Percentiles rank a stretch among this genome's conserved stretches.
Conservation (phyloP, 2,329 filamentous ascomycete species). For the Pseudogymnoascus sp. region DNA sequence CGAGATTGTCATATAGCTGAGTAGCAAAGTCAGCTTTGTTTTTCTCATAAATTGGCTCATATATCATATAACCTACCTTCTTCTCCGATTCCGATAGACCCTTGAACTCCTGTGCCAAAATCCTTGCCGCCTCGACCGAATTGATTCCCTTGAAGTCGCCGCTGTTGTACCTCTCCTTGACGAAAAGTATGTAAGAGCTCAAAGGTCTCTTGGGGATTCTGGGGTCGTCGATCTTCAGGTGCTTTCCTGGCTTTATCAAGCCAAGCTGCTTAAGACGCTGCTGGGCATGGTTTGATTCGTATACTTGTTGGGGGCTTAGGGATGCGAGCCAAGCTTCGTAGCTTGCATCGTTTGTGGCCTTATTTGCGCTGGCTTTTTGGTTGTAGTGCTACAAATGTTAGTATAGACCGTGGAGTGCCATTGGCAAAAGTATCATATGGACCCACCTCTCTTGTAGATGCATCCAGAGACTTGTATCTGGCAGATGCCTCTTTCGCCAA, state of each 20-base stretch:
- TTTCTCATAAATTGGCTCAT: neutral
- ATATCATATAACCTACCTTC: slow-evolving; percentile 30
- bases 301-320: slow-evolving; percentile 49
- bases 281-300: slow-evolving; percentile 51
- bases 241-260: slow-evolving; percentile 11
- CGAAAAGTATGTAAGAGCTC: slow-evolving; percentile 37
- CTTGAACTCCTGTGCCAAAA: slow-evolving; percentile 41
- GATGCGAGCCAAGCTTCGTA: slow-evolving; percentile 46
- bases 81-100: slow-evolving; percentile 37
- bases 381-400: slow-evolving; percentile 40
- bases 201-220: slow-evolving; percentile 39
- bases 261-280: slow-evolving; percentile 16
- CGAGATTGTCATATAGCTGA: neutral
- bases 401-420: slow-evolving; percentile 14
- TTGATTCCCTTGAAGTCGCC: slow-evolving; percentile 44
- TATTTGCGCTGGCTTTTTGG: slow-evolving; percentile 40
- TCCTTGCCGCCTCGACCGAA: slow-evolving; percentile 31
- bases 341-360: slow-evolving; percentile 33
- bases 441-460: slow-evolving; percentile 31
- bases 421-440: slow-evolving; percentile 14
- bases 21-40: neutral
- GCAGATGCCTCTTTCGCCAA: slow-evolving; percentile 15
- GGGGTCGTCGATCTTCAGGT: slow-evolving; percentile 41
- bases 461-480: slow-evolving; percentile 28
- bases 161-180: slow-evolving; percentile 34